Percentiles rank a stretch among this genome's conserved stretches.
Conservation (phyloP, 2,329 filamentous ascomycete genomes). For the Aspergillus ustus region DNA sequence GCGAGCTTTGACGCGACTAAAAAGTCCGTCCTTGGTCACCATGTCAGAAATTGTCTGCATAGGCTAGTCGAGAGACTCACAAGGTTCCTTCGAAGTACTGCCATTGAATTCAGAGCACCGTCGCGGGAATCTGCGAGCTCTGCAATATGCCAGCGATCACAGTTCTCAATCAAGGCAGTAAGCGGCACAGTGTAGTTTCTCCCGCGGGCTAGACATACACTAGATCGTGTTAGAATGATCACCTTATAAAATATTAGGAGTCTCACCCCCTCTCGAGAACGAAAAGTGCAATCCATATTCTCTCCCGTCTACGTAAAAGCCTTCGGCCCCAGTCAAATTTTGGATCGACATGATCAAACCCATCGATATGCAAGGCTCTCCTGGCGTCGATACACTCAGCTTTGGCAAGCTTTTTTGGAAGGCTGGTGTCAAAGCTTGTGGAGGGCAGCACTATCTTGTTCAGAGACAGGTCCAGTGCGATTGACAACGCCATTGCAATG, state of each 20-base stretch:
- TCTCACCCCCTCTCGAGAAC: slow-evolving; percentile 69
- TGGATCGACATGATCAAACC: slow-evolving; percentile 67
- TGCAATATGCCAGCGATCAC: slow-evolving; percentile 71
- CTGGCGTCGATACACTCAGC: slow-evolving; percentile 72
- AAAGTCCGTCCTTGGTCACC: slow-evolving; percentile 35
- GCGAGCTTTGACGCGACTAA: slow-evolving; percentile 38
- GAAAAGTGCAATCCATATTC: slow-evolving; percentile 73
- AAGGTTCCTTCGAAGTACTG: slow-evolving; percentile 69
- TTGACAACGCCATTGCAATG: slow-evolving; percentile 70
- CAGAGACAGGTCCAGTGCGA: slow-evolving; percentile 70
- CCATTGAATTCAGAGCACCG: slow-evolving; percentile 72
- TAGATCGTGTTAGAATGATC: slow-evolving; percentile 24
- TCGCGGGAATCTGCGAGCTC: slow-evolving; percentile 69
- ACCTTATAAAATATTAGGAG: neutral
- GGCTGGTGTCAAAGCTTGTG: slow-evolving; percentile 51
- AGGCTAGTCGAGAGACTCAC: slow-evolving; percentile 44
- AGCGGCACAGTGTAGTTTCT: slow-evolving; percentile 70
- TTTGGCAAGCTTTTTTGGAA: slow-evolving; percentile 58
- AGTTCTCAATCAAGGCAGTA: slow-evolving; percentile 68
- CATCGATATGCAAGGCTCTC: slow-evolving; percentile 69
- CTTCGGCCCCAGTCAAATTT: slow-evolving; percentile 64
- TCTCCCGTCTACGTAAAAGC: slow-evolving; percentile 67
- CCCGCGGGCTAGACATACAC: slow-evolving; percentile 71
- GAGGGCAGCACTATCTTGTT: slow-evolving; percentile 70
- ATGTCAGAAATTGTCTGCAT: slow-evolving; percentile 14